Evolutionary conservation across 305 asterid genomes (phyloP), one percentile per base, ranked within the genome.

Genomic region (Salvia sclarea): DNA sequence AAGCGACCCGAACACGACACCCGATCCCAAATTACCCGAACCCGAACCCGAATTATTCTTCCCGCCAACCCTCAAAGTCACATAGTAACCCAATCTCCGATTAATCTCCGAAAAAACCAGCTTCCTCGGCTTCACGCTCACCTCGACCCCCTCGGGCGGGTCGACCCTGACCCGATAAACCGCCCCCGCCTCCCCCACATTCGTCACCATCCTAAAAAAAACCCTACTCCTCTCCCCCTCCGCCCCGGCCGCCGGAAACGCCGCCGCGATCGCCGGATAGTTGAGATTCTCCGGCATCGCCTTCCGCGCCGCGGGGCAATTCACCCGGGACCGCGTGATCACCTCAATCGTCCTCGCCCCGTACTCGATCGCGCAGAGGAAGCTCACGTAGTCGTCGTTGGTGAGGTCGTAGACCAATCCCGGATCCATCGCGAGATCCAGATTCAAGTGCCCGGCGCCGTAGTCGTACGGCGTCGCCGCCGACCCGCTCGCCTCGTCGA

Each of bases 1-100:
- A 61, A 87, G 78, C 30, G 91, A 85, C 30, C 96, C 96, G 61
- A 84, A 90, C 0, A 79, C 84, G 16, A 86, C 90, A 61, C 95
- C 95, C 57, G 92, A 79, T n/a, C n/a, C n/a, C n/a, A n/a, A n/a
- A n/a, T n/a, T n/a, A 85, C 30, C 96, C 96, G 61, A 84, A 90
- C 0, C 77, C 84, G 16, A 86, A 61, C 95, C 95, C 57, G 92
- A 79, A n/a, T n/a, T n/a, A n/a, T 77, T 76, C 75, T 66, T 81
- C n/a, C 77, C 66, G 24, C 75, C 88, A 28, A 80, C 79, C 4
- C 80, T 76, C 7, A 90, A 38, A 0, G 86, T 87, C 18, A 85
- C 95, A 62, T 76, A 87, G 71, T 85, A 89, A 22, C 87, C 87
- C 70, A 84, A 13, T 64, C 77, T 82, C 69, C 84, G 78, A 0